Evolutionary conservation across 176 grass and related monocot genomes (phyloP).

Genomic region (Miscanthus lutarioriparius): DNA sequence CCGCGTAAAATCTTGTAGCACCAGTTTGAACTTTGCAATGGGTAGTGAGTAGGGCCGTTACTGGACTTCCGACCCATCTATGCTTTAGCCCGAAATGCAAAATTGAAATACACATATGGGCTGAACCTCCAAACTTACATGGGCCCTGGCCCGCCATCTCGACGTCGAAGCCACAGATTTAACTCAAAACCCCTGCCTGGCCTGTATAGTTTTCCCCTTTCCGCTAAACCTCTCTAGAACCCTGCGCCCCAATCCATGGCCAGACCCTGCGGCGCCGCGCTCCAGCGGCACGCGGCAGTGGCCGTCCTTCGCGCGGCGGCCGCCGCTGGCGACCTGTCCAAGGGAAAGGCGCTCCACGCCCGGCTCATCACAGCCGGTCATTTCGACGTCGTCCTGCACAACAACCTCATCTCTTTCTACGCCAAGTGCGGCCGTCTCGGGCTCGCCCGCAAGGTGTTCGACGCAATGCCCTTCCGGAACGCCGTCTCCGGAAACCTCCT

Average conservation of each 20-base stretch:
- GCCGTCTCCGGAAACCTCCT: constrained; percentile 53
- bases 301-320: constrained; percentile 38
- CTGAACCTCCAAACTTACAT: not conserved
- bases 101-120: not conserved
- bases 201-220: too few species aligned
- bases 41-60: not conserved
- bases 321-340: not conserved
- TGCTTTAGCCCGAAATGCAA: not conserved
- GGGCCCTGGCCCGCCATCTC: not conserved
- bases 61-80: not conserved
- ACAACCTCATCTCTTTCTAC: constrained; percentile 63
- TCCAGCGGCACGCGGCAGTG: constrained; percentile 40
- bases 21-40: not conserved
- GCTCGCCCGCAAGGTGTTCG: constrained; percentile 53
- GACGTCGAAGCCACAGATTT: not conserved
- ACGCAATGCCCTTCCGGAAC: constrained; percentile 62
- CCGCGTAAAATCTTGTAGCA: not conserved
- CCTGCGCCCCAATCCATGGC: constrained; percentile 30
- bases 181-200: not conserved
- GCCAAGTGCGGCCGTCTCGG: constrained; percentile 44
- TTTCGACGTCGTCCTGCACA: constrained; percentile 57
- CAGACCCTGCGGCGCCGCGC: constrained; percentile 34
- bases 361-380: constrained; percentile 23
- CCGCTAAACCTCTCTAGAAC: not conserved
- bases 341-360: constrained; percentile 52